phyloP scores from a whole-genome alignment of 2,329 filamentous ascomycete species.

The Didymella arachidicola region DNA sequence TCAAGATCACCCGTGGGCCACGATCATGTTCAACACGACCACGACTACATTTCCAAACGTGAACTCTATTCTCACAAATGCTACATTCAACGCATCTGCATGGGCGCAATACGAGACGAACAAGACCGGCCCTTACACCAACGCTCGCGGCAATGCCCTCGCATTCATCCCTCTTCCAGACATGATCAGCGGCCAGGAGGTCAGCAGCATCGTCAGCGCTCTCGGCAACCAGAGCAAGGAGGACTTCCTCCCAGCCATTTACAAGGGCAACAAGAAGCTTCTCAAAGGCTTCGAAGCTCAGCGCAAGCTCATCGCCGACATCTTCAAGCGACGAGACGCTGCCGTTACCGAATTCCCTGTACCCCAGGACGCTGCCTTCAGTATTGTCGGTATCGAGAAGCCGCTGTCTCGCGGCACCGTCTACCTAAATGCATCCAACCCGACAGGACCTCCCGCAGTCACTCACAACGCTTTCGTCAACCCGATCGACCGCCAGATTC shows the following conservation, averaged over 20 bases:
- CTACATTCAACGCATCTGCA: constrained; percentile 44
- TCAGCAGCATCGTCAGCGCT: constrained; percentile 5
- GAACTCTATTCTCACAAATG: constrained; percentile 34
- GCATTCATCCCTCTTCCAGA: constrained; percentile 37
- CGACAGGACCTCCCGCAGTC: constrained; percentile 36
- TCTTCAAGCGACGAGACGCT: constrained; percentile 33
- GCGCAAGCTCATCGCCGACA: constrained; percentile 28
- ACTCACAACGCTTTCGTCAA: constrained; percentile 40
- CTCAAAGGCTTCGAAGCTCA: constrained; percentile 33
- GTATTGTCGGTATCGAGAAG: constrained; percentile 43
- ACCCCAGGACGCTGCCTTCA: constrained; percentile 48
- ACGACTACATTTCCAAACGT: constrained; percentile 34
- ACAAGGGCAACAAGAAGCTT: constrained; percentile 31
- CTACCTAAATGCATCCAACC: constrained; percentile 42
- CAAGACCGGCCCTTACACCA: constrained; percentile 44
- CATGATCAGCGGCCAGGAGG: constrained; percentile 24
- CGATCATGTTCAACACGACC: constrained; percentile 34
- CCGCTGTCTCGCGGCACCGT: constrained; percentile 46
- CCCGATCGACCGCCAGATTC: constrained; percentile 37
- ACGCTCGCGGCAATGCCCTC: constrained; percentile 35
- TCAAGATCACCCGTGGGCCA: constrained; percentile 41
- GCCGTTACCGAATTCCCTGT: constrained; percentile 39
- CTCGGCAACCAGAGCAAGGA: constrained; percentile 33
- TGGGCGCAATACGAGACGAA: constrained; percentile 42
- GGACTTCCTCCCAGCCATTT: constrained; percentile 34